phyloP scores from a whole-genome alignment of 1,139 yeast genomes.

The Pichia inconspicua region DNA sequence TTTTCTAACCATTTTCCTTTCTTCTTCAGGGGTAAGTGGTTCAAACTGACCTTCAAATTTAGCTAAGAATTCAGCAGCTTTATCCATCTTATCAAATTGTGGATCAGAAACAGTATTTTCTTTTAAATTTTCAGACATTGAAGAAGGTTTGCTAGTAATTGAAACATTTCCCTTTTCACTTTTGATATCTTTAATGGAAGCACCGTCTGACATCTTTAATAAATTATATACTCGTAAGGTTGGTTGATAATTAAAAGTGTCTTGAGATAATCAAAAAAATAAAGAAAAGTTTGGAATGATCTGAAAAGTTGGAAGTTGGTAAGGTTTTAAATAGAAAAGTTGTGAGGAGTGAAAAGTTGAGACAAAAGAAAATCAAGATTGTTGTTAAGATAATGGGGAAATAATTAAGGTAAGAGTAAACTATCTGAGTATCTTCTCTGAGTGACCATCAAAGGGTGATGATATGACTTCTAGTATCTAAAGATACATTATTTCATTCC shows the following conservation, averaged over 20 bases:
- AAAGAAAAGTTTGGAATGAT: neutral
- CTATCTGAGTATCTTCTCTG: neutral
- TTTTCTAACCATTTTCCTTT: constrained; percentile 24
- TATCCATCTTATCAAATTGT: constrained; percentile 3
- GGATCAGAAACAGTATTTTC: neutral
- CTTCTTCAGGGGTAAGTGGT: constrained; percentile 21
- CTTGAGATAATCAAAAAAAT: neutral
- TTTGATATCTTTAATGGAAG: neutral
- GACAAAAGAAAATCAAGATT: neutral
- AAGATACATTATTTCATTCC: neutral
- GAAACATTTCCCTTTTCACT: neutral
- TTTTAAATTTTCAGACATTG: neutral
- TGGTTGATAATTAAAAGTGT: neutral
- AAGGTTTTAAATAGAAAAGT: neutral
- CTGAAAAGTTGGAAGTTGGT: neutral
- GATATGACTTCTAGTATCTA: neutral
- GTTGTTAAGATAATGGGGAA: neutral
- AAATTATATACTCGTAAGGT: neutral
- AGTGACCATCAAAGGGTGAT: neutral
- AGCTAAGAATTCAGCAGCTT: neutral
- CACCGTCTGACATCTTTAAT: neutral
- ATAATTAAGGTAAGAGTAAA: neutral
- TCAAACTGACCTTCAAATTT: constrained; percentile 22
- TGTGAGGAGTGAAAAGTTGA: neutral
- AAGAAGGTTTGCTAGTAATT: neutral